These are phyloP conservation scores for Sapria himalayana DNA, from an alignment of 345 rosid species.

Conservation along the genomic window DNA sequence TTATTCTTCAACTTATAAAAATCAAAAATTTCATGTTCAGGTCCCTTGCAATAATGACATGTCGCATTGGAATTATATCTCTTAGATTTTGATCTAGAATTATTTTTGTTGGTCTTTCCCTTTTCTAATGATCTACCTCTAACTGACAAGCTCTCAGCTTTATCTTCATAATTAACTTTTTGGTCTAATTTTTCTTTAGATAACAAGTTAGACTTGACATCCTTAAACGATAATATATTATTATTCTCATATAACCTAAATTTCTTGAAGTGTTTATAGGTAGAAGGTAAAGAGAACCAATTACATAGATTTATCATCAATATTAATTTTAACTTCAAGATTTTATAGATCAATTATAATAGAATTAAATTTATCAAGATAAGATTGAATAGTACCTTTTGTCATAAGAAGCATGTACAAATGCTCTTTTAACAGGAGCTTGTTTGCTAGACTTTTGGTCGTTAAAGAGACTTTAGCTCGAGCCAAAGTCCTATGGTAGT, in stretches of 20 bases:
- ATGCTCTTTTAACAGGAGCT: background rate
- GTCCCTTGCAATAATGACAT: background rate
- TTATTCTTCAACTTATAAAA: background rate
- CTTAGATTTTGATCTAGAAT: background rate
- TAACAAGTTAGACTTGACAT: background rate
- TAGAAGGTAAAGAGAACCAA: background rate
- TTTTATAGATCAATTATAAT: background rate
- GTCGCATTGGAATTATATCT: background rate
- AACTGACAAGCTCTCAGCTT: background rate
- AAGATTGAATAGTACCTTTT: no score
- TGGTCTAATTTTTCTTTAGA: background rate
- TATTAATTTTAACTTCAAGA: background rate
- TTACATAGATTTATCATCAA: background rate
- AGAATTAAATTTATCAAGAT: background rate
- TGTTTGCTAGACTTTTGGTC: background rate
- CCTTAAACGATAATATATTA: background rate
- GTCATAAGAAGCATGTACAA: background rate
- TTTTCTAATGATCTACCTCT: background rate
- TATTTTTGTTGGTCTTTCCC: background rate
- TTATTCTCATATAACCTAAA: background rate
- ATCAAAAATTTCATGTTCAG: background rate
- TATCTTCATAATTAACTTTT: background rate
- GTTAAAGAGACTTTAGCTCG: background rate
- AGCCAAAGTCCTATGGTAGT: background rate
- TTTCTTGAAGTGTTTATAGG: background rate